Evolutionary conservation across 2,329 filamentous ascomycete genomes (phyloP).

Genomic region (Aspergillus carbonarius): DNA sequence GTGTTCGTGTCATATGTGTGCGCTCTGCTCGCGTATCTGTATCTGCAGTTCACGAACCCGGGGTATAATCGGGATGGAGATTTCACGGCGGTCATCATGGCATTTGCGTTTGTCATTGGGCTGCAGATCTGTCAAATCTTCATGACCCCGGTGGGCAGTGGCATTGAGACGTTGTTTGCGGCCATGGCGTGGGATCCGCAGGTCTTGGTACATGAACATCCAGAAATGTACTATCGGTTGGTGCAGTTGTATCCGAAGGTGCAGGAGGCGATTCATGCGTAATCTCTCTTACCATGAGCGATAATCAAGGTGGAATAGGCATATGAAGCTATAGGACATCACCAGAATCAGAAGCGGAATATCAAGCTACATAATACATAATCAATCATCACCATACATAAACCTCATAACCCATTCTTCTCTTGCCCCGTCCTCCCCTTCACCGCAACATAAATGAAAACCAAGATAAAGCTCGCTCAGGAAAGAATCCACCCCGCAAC

Average conservation of each 20-base stretch:
- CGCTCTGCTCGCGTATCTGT: constrained; percentile 80
- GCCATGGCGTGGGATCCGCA: constrained; percentile 65
- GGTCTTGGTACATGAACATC: constrained; percentile 76
- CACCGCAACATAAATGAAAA: background rate
- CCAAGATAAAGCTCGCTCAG: too few species aligned
- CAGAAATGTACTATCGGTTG: constrained; percentile 77
- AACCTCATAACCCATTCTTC: too few species aligned
- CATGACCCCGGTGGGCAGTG: constrained; percentile 80
- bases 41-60: constrained; percentile 77
- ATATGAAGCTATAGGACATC: too few species aligned
- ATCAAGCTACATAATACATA: too few species aligned
- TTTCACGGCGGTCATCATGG: constrained; percentile 76
- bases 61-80: constrained; percentile 67
- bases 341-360: too few species aligned
- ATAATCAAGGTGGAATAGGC: too few species aligned
- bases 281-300: background rate
- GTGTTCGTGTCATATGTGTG: constrained; percentile 82
- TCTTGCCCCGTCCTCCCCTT: background rate
- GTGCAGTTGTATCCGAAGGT: constrained; percentile 79
- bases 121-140: constrained; percentile 88
- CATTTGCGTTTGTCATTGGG: constrained; percentile 85
- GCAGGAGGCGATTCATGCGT: constrained; percentile 73
- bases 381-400: too few species aligned
- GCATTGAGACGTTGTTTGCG: constrained; percentile 91
- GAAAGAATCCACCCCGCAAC: background rate